A percentile compares a stretch with the other conserved stretches of the same genome.
Conservation (phyloP, 768 basidiomycete species). For the Russula compacta region DNA sequence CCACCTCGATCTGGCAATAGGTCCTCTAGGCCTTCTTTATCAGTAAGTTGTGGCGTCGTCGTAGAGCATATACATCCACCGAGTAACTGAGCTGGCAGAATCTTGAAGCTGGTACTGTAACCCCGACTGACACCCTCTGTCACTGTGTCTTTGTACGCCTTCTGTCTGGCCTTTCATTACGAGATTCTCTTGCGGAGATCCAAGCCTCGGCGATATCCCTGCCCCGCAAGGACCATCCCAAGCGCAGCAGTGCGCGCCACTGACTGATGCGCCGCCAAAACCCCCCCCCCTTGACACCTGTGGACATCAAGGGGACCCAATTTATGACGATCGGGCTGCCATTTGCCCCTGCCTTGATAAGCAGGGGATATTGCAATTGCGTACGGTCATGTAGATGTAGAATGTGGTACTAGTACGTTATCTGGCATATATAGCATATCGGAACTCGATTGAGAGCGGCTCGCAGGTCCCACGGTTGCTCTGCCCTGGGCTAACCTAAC, state of each 20-base stretch:
- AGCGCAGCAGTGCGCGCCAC: background rate
- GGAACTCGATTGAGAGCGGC: background rate
- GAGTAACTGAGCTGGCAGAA: background rate
- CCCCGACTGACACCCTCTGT: no score
- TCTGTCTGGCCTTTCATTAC: background rate
- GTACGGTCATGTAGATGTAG: no score
- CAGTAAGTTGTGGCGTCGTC: no score
- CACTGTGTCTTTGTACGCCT: no score
- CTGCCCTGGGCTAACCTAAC: no score
- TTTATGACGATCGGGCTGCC: background rate
- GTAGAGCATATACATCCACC: background rate
- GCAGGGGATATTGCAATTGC: background rate
- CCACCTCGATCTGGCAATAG: no score
- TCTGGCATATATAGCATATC: background rate
- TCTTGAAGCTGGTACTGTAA: no score
- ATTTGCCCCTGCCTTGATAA: background rate
- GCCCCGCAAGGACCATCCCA: background rate
- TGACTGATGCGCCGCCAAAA: constrained; percentile 1
- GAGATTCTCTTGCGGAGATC: background rate
- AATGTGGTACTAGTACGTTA: background rate
- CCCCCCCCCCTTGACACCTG: background rate
- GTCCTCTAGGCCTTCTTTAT: no score
- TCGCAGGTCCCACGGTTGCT: background rate
- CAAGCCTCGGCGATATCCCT: constrained; percentile 21
- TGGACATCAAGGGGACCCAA: background rate